Percentiles rank a stretch among this genome's conserved stretches.
phyloP scores from a whole-genome alignment of 148 eudicot species.

The Hydrangea macrophylla region DNA sequence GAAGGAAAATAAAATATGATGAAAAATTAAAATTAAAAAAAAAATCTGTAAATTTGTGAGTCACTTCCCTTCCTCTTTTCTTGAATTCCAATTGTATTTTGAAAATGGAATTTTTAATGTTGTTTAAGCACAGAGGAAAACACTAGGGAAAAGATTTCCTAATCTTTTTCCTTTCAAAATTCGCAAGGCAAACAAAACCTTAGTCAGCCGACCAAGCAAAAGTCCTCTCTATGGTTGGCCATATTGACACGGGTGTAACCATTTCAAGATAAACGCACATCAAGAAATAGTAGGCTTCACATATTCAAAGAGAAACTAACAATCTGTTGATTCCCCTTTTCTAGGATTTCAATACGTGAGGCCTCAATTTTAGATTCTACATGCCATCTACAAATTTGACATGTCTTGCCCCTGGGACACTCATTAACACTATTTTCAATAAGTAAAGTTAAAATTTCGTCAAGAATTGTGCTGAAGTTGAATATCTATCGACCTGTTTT shows the following conservation, averaged over 20 bases:
- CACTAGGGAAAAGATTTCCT: too few relatives aligned
- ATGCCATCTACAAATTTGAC: not conserved
- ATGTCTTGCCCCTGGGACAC: not conserved
- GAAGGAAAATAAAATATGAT: too few relatives aligned
- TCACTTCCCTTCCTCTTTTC: too few relatives aligned
- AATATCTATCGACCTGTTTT: slow-evolving; percentile 81
- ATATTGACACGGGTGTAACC: not conserved
- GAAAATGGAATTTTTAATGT: too few relatives aligned
- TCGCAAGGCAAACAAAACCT: too few relatives aligned
- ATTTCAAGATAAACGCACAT: not conserved
- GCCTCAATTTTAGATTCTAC: not conserved
- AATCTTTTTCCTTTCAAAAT: too few relatives aligned
- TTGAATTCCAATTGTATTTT: too few relatives aligned
- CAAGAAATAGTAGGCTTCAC: not conserved
- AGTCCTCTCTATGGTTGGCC: not conserved
- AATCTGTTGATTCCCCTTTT: not conserved
- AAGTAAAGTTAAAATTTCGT: not conserved
- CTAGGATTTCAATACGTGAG: not conserved
- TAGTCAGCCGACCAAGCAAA: slow-evolving; percentile 1
- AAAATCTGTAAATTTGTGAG: too few relatives aligned
- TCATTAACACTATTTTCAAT: not conserved
- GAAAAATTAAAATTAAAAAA: too few relatives aligned
- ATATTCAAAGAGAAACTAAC: not conserved
- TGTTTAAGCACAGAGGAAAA: too few relatives aligned
- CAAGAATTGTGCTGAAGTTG: not conserved